Evolutionary conservation across 2,329 filamentous ascomycete genomes (phyloP), one percentile per base, ranked within the genome.

Genomic region (Fusarium sp.): DNA sequence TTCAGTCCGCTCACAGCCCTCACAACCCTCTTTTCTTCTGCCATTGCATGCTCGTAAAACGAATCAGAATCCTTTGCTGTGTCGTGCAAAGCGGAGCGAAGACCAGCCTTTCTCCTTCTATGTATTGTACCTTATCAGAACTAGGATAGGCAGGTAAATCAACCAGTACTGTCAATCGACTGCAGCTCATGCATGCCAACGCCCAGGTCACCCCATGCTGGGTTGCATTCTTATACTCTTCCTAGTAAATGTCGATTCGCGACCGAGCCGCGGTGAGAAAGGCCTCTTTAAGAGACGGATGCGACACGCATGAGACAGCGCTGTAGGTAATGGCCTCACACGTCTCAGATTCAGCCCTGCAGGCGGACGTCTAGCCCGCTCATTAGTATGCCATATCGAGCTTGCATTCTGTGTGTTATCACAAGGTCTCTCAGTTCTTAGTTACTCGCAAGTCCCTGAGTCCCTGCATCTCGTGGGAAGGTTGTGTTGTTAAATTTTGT

Each of bases 11-110:
- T 71, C 56, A 36, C 51, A 57, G 31, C 62, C 62, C 57, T 69
- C 56, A 36, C 40, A 46, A 50, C 59, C 62, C 61, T 69, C 66
- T 66, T 67, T 65, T 62, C 55, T 58, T 63, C 57, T 69, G 28
- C 57, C 64, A 63, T 58, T 72, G 60, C 68, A 73, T 63, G 41
- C 47, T 58, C 55, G 47, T 56, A 61, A 67, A 71, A 55, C 70
- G 57, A 71, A 72, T 71, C 72, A 73, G 41, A 60, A 52, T 55
- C 54, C 20, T 47, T 57, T 61, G 46, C 72, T 74, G 63, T 62
- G 62, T 62, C 71, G 62, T 68, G 52, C 59, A 57, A 65, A 59
- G 50, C 58, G 54, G 62, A 67, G 61, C 57, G n/a, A 65, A 40
- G 56, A 57, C 30, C 57, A 38, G 60, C 56, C 62, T 38, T 64